Conservation (phyloP, 345 rosid species). For the Euphorbia peplus region DNA sequence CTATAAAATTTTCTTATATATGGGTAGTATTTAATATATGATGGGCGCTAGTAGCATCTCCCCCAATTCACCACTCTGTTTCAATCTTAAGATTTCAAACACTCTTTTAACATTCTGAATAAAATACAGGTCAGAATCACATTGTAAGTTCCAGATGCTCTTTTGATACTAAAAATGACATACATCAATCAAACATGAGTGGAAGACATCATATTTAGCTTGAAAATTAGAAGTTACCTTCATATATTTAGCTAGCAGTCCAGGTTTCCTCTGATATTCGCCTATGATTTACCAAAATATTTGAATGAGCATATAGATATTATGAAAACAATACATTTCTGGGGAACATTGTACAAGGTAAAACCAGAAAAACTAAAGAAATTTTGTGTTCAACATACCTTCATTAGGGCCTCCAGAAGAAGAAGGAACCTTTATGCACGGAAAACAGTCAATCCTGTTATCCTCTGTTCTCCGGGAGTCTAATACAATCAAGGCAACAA, state of each 20-base stretch:
- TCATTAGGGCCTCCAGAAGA: conserved; percentile 50
- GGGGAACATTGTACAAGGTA: not conserved
- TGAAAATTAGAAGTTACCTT: conserved; percentile 46
- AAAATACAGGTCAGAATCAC: not conserved
- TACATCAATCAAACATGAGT: not conserved
- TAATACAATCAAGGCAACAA: conserved; percentile 83
- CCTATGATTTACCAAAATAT: conserved; percentile 23
- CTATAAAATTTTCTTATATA: not conserved
- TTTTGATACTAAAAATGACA: not conserved
- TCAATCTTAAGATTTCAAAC: not conserved
- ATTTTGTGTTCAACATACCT: conserved; percentile 39
- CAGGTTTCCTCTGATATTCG: conserved; percentile 30
- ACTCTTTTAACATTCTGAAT: not conserved
- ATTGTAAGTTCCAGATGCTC: not conserved
- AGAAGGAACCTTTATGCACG: conserved; percentile 60
- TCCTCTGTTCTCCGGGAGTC: conserved; percentile 74
- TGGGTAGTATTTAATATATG: not conserved
- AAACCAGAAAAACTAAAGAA: not conserved
- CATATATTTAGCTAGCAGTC: conserved; percentile 80
- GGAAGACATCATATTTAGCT: not conserved
- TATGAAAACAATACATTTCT: not conserved
- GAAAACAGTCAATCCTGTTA: conserved; percentile 85
- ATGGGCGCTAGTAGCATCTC: not conserved
- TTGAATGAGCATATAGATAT: conserved; percentile 5
- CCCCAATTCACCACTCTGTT: conserved; percentile 1